Conservation (phyloP, 176 grass and related monocot species). For the Ensete ventricosum region DNA sequence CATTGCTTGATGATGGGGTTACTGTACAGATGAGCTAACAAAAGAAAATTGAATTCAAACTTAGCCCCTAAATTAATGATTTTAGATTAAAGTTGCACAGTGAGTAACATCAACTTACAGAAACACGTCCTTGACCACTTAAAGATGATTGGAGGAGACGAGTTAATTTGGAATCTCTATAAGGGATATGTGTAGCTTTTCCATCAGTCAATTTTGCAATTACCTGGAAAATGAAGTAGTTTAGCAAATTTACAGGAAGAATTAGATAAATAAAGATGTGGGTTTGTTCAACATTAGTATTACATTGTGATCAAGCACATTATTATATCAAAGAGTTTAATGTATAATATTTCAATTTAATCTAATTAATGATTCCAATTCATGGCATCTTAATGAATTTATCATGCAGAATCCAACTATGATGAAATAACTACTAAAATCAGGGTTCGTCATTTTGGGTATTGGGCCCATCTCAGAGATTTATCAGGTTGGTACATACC, state of each 20-base stretch:
- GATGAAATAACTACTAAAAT: too few species aligned
- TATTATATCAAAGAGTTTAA: too few species aligned
- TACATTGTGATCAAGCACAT: too few species aligned
- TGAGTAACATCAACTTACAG: conserved; percentile 40
- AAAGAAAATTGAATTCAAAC: conserved; percentile 6
- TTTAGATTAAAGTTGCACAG: neutral
- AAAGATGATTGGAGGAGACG: conserved; percentile 94
- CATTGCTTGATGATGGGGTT: conserved; percentile 96
- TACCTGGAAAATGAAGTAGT: conserved; percentile 48
- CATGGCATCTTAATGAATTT: too few species aligned
- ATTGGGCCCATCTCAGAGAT: too few species aligned
- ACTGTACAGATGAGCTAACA: conserved; percentile 93
- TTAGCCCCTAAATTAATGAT: neutral
- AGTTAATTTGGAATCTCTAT: conserved; percentile 96
- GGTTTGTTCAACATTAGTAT: neutral
- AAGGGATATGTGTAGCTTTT: conserved; percentile 93
- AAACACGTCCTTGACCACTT: conserved; percentile 98
- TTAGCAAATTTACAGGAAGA: neutral
- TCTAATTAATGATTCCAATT: too few species aligned
- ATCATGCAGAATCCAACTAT: too few species aligned
- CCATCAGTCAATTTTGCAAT: conserved; percentile 95
- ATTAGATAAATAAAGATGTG: neutral
- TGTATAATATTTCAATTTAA: too few species aligned
- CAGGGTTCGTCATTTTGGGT: too few species aligned
- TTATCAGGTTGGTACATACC: too few species aligned